phyloP scores from a whole-genome alignment of 768 basidiomycete species.

The Suillus occidentalis region DNA sequence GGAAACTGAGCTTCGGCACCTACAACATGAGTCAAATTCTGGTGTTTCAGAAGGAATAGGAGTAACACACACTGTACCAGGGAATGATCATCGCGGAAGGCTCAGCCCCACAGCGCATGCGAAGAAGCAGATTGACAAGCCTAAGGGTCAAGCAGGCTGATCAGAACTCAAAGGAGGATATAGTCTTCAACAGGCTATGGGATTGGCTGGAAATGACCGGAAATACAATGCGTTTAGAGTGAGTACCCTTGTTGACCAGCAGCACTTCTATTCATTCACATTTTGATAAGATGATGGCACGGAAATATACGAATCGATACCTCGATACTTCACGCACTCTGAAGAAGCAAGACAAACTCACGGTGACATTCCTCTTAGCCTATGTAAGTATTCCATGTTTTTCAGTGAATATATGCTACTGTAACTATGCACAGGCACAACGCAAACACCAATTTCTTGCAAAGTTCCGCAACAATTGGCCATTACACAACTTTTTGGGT shows the following conservation, averaged over 20 bases:
- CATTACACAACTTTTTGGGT: neutral
- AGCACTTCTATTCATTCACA: no score
- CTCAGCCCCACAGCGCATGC: neutral
- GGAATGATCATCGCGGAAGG: neutral
- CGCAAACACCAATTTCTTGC: neutral
- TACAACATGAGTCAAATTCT: neutral
- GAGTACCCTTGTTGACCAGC: neutral
- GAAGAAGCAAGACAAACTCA: neutral
- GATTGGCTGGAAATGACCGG: neutral
- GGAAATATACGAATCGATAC: neutral
- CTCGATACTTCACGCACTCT: neutral
- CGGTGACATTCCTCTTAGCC: neutral
- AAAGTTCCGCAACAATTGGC: neutral
- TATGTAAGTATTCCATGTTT: neutral
- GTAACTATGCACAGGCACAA: neutral
- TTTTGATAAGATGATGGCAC: neutral
- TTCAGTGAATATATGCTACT: neutral
- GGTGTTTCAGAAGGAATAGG: neutral
- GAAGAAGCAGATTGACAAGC: neutral
- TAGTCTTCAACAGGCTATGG: neutral
- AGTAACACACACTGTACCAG: neutral
- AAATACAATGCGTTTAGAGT: neutral
- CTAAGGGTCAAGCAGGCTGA: neutral
- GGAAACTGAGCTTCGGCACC: neutral
- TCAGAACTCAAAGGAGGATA: neutral